These are phyloP conservation scores for Tuber borchii DNA, from an alignment of 495 filamentous ascomycete species.

Conservation along the genomic window DNA sequence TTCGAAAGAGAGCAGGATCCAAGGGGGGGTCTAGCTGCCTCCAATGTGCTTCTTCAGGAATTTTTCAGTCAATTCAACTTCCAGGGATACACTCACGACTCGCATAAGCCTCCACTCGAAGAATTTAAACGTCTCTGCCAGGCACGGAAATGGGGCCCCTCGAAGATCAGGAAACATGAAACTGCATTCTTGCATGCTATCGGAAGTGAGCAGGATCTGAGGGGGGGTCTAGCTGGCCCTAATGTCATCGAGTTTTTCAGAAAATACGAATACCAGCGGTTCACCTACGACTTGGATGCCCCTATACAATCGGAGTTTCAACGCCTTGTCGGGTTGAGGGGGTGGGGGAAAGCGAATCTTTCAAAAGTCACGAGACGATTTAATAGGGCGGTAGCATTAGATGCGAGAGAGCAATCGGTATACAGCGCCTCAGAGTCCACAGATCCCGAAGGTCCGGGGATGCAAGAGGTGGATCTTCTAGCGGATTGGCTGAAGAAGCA, in stretches of 20 bases:
- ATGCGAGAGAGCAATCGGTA: background rate
- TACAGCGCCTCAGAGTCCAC: background rate
- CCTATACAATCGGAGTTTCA: background rate
- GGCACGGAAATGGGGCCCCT: background rate
- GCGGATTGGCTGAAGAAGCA: background rate
- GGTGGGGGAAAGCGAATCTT: background rate
- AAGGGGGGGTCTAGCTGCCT: background rate
- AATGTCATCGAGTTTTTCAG: background rate
- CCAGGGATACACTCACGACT: background rate
- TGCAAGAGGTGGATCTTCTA: background rate
- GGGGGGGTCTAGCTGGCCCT: background rate
- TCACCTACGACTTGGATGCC: background rate
- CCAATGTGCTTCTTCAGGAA: too few species aligned
- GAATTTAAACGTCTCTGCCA: conserved; percentile 1
- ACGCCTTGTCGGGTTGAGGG: background rate
- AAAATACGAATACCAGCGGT: background rate
- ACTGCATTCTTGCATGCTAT: background rate
- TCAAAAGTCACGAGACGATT: background rate
- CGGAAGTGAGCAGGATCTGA: background rate
- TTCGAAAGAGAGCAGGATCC: background rate
- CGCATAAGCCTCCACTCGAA: background rate
- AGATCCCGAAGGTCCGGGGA: background rate
- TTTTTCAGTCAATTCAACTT: background rate
- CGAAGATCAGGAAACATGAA: background rate
- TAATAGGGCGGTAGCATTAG: background rate